Evolutionary conservation across 306 rosid genomes (phyloP), one percentile per base, ranked within the genome.

Genomic region (Vachellia collinsii): DNA sequence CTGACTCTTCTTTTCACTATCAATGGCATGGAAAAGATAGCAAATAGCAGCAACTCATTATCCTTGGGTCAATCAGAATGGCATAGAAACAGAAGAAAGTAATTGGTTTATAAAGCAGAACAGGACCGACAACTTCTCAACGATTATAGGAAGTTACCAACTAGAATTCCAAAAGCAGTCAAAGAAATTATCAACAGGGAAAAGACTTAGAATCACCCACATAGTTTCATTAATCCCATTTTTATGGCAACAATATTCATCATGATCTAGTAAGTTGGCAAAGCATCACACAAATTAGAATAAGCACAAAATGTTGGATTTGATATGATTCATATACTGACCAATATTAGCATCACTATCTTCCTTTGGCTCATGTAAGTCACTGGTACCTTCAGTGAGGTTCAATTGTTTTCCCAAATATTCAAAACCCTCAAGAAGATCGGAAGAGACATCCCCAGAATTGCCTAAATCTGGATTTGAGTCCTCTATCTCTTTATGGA

Each of bases 361-460:
- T 63, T 84, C 90, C 69, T 85, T 91, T 58, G 48, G 83, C 82
- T 86, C 93, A 72, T 66, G 81, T 59, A 61, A 81, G 79, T 85
- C 91, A 76, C 34, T 70, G 25, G 63, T 70, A 74, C 85, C 87
- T 86, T 83, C 92, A 62, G 79, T 74, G 79, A 85, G 86, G 87
- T 88, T 88, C 82, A 95, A 79, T 73, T 93, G 84, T 74, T 90
- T 83, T 75, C 90, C 89, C 44, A 86, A 73, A 85, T 80, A 69
- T 80, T 92, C 90, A 78, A 94, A 83, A 88, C 86, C 97, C 82
- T 93, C 96, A 80, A 93, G 87, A 87, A 91, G 84, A 79, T 90
- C 91, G 3, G 97, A 81, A 76, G 93, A 86, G 83, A 86, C 91
- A 62, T 80, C 91, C 75, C 77, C 89, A 81, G 74, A 84, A 80